Percentiles rank a stretch among this genome's conserved stretches.
These are phyloP conservation scores for Chalciporus sp. DNA, from an alignment of 1,284 basidiomycete genomes.

Conservation along the genomic window DNA sequence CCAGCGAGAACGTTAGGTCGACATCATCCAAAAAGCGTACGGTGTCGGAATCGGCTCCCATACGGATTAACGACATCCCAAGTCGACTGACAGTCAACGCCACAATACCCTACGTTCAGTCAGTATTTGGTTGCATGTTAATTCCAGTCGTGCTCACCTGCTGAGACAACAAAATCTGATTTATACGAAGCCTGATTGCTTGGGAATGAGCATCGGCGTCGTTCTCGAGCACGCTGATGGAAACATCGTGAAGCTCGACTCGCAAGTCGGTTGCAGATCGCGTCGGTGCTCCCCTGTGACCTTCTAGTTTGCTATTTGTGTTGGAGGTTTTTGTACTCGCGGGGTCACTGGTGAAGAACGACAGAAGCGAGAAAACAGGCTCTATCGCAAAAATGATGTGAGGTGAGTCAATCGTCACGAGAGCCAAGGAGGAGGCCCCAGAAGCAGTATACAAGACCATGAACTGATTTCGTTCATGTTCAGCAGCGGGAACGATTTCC, in stretches of 20 bases:
- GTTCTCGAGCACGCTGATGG: slow-evolving; percentile 87
- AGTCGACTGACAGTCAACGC: slow-evolving; percentile 83
- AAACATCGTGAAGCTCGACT: slow-evolving; percentile 90
- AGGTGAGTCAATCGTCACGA: slow-evolving; percentile 92
- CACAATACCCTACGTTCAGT: slow-evolving; percentile 65
- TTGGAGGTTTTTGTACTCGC: slow-evolving; percentile 27
- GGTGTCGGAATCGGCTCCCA: slow-evolving; percentile 84
- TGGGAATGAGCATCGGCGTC: slow-evolving; percentile 82
- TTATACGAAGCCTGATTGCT: slow-evolving; percentile 85
- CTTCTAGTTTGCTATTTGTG: slow-evolving; percentile 15
- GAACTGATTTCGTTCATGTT: slow-evolving; percentile 91
- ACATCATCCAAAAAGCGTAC: slow-evolving; percentile 95
- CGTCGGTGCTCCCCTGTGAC: slow-evolving; percentile 17
- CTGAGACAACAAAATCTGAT: slow-evolving; percentile 89
- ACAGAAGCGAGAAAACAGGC: slow-evolving; percentile 85
- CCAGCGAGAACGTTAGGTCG: slow-evolving; percentile 86
- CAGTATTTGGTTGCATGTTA: slow-evolving; percentile 11
- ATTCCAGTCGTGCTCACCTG: slow-evolving; percentile 55
- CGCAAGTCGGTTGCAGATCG: slow-evolving; percentile 61
- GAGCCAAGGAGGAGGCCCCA: slow-evolving; percentile 69
- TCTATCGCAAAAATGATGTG: slow-evolving; percentile 94
- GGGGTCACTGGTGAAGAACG: slow-evolving; percentile 81
- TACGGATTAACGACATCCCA: slow-evolving; percentile 93
- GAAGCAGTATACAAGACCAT: slow-evolving; percentile 91
- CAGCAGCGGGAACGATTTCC: slow-evolving; percentile 92